Conservation (phyloP, 2,329 filamentous ascomycete species). For the Pseudogymnoascus sp. region DNA sequence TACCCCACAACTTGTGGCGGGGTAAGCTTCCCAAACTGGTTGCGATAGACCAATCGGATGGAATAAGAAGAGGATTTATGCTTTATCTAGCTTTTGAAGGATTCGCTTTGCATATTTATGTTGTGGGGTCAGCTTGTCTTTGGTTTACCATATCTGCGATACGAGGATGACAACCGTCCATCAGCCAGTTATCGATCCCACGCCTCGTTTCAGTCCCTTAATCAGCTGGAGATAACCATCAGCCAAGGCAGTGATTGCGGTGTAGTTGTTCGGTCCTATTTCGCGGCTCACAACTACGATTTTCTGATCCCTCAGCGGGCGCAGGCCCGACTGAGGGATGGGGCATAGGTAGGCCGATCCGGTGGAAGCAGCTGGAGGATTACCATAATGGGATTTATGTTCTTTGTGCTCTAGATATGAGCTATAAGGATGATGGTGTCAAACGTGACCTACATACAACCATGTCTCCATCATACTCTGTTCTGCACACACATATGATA, state of each 20-base stretch:
- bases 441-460: not conserved
- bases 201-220: not conserved
- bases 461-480: not conserved
- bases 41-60: not conserved
- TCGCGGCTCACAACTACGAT: not conserved
- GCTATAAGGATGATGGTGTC: not conserved
- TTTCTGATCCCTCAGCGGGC: not conserved
- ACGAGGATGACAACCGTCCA: not conserved
- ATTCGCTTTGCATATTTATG: not conserved
- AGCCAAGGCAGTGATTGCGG: not conserved
- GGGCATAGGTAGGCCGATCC: not conserved
- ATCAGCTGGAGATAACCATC: not conserved
- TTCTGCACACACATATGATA: not conserved
- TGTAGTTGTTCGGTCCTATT: not conserved
- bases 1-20: not conserved
- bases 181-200: not conserved
- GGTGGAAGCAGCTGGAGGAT: not conserved
- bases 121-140: not conserved
- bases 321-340: not conserved
- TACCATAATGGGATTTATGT: not conserved
- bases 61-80: no score
- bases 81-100: not conserved
- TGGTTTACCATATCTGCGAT: not conserved
- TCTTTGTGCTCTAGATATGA: not conserved
- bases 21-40: not conserved